Base-by-base conservation (phyloP, 805 yeast genomes). In the Barnettozyma sucrosica region DNA sequence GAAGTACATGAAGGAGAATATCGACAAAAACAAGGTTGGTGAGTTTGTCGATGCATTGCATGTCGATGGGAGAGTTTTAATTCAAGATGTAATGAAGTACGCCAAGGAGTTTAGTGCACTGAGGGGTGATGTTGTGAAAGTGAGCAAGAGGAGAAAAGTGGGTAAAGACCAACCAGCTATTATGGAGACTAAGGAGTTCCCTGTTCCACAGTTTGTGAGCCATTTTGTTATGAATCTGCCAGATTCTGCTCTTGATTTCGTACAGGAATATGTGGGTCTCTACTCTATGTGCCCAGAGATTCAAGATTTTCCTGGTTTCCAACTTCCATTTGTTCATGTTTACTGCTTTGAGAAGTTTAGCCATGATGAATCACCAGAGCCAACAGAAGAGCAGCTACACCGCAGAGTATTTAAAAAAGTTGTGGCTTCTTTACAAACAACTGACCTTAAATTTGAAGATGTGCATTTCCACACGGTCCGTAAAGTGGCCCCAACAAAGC, bases 181-280 rank as follows among this genome's bases (percentile, higher is more conserved):
- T 5, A 34, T 32, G 5, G 51, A 51, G 20, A 49, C 47, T 13
- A 55, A 45, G 32, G 47, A 48, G 28, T 55, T 69, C 4, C 56
- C 55, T 3, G 71, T 83, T 1, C 88, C 97, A 1, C 64, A 65
- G 25, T 72, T 70, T 54, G 74, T 79, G 55, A 65, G 79, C 40
- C 90, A 89, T 61, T 93, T 80, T 59, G 96, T 89, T 10, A 93
- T 93, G 99, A 93, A 93, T 62, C 74, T 93, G 48, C 99, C 99
- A 3, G 99, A 89, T 60, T 77, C 89, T 40, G 97, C 99, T 0
- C 70, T 93, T 20, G 82, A 83, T 18, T 93, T 93, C 58, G 67
- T 89, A 46, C 81, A 83, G 56, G 85, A 84, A 43, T 92, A 79
- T 58, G 71, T 80, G 30, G 97, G 97, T 0, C 70, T 90, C 25